Evolutionary conservation across 345 rosid genomes (phyloP), one percentile per base, ranked within the genome.

Genomic region (Streptanthus diversifolius): DNA sequence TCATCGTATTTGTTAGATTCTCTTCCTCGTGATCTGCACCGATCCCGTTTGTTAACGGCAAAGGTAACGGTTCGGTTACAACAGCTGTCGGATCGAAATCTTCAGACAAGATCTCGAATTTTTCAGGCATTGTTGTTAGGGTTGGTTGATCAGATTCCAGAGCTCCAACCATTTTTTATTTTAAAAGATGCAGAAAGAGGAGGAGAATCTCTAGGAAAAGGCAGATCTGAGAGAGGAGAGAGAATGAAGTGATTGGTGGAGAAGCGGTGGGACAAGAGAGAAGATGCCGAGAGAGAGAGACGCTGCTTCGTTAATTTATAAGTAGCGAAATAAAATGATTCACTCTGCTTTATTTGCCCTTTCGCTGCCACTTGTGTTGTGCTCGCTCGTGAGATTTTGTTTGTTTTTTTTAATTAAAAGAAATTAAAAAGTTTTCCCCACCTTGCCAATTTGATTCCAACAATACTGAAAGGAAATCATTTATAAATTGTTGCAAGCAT

Each of bases 11-110:
- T 22, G 56, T 45, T 21, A 47, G 73, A 5, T 19, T 54, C 17
- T 30, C 79, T 0, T 36, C 79, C 1, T 63, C 71, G 1, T 9
- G 19, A 9, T 40, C 75, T 37, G 71, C 57, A 47, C 56, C 57
- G 12, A 11, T 3, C 37, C 70, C 61, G 5, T 72, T 73, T 7
- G 66, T 43, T 21, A 74, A 76, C 21, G 68, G 77, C 22, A 83
- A 66, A 17, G 93, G 89, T 37, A 87, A 57, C 32, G 88, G 83
- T 55, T 86, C 95, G 30, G 75, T 33, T 8, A 54, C 72, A 9
- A 81, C 77, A 37, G 82, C 79, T 8, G 70, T 45, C 15, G 88
- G 85, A 79, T 87, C 88, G 58, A 90, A 81, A 37, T 59, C 82
- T 36, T 66, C 77, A 1, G 69, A 9, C 43, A 75, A 70, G 74